These are phyloP conservation scores for Skeletonema menzelii DNA, from an alignment of 108 stramenopile species.

Conservation along the genomic window DNA sequence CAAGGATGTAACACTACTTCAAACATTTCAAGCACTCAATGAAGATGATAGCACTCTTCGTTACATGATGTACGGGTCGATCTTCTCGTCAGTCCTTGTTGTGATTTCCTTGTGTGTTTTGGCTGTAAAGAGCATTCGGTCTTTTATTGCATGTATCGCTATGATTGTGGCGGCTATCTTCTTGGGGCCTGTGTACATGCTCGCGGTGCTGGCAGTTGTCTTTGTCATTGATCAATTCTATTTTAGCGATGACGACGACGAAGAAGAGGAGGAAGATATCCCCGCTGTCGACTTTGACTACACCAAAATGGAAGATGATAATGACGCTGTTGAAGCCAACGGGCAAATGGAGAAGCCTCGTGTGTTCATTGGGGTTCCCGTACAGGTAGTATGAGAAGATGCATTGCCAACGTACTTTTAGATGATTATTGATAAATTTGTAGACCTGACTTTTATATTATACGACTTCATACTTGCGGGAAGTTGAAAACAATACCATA, in stretches of 20 bases:
- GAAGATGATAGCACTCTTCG: neutral
- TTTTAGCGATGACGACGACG: neutral
- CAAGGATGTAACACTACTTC: neutral
- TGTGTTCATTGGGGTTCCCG: conserved; percentile 34
- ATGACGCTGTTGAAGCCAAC: neutral
- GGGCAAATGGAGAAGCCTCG: neutral
- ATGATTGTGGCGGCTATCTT: neutral
- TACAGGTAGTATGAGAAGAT: conserved; percentile 29
- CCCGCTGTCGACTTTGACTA: neutral
- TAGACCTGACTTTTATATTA: neutral
- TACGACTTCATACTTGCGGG: neutral
- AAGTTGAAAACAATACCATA: too few relatives aligned
- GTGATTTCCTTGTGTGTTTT: neutral
- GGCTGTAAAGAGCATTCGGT: conserved; percentile 1
- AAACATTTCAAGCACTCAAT: neutral
- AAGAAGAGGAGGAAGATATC: neutral
- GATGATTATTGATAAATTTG: conserved; percentile 3
- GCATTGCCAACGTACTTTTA: neutral
- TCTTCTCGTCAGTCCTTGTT: neutral
- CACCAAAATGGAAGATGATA: neutral
- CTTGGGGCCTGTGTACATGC: neutral
- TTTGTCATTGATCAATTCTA: neutral
- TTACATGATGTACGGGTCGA: neutral
- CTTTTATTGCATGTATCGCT: neutral
- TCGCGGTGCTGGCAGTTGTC: neutral